phyloP scores from a whole-genome alignment of 2,329 filamentous ascomycete species.

The Aspergillus unguis region DNA sequence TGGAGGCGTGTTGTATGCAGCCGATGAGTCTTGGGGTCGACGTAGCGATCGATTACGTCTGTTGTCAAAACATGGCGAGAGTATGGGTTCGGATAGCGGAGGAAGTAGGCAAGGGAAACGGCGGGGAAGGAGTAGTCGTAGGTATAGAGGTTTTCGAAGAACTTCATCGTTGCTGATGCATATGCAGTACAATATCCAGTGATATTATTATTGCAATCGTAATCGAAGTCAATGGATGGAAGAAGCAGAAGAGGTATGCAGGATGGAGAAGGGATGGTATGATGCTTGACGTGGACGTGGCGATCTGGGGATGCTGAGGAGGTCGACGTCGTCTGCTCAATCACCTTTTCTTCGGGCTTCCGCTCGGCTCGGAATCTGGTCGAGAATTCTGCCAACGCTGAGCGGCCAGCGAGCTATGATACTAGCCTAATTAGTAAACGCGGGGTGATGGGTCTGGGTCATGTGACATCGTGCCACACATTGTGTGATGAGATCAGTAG shows the following conservation, averaged over 20 bases:
- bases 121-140: constrained; percentile 65
- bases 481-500: neutral
- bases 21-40: constrained; percentile 57
- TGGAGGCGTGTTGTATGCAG: constrained; percentile 62
- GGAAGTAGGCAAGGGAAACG: constrained; percentile 65
- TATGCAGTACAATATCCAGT: constrained; percentile 4
- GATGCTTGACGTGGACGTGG: constrained; percentile 7
- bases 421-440: constrained; percentile 21
- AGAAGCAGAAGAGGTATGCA: no score
- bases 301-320: constrained; percentile 5
- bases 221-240: no score
- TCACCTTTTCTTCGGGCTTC: constrained; percentile 14
- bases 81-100: constrained; percentile 67
- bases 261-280: neutral
- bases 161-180: constrained; percentile 46
- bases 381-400: constrained; percentile 22
- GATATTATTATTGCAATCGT: no score
- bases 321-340: constrained; percentile 15
- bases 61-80: constrained; percentile 63
- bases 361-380: constrained; percentile 10
- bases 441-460: constrained; percentile 15
- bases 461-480: constrained; percentile 12
- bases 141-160: constrained; percentile 55
- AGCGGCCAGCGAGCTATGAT: neutral
- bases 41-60: constrained; percentile 62